Evolutionary conservation across 1,139 yeast genomes (phyloP), one percentile per base, ranked within the genome.

Genomic region (Suhomyces panamericanus): DNA sequence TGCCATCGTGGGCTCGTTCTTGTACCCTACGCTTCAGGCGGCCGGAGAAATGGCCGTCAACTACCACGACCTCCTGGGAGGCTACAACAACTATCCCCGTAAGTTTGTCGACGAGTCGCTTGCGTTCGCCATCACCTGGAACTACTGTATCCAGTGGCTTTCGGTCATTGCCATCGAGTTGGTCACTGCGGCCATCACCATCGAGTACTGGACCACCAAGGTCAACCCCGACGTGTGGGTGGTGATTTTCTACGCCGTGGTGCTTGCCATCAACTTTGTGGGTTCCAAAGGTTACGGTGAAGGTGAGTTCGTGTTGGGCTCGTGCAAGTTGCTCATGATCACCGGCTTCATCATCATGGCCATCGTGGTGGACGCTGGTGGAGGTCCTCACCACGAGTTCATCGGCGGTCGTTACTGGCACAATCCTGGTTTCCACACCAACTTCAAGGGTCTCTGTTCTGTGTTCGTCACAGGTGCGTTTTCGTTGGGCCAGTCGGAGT

Each of bases 41-140:
- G 73, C 73, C 26, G 75, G 75, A 31, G 75, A 70, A 54, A 63
- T 70, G 63, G 72, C 75, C 12, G 73, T 70, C 37, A 69, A 67
- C 46, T 70, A 67, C 49, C 57, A 68, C 29, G 66, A 64, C 32
- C 64, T 70, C 47, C 66, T 72, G 17, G 75, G 75, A 42, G 75
- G 75, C 13, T 70, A 66, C 57, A 69, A 69, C 50, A 65, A 65
- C 50, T 70, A 70, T 52, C 71, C 73, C 35, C 55, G 71, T 41
- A 64, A 60, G 52, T 70, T 70, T 49, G 55, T 70, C 39, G 75
- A 70, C 44, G 72, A 66, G 41, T 60, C 68, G 13, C 50, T 69
- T 43, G 71, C 71, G 6, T 70, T 69, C 55, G 73, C 75, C 15
- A 64, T 69, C 47, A 66, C 71, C 27, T 69, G 75, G 75, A 70